Evolutionary conservation across 1,139 yeast genomes (phyloP), one percentile per base, ranked within the genome.

Genomic region (Suhomyces taliae): DNA sequence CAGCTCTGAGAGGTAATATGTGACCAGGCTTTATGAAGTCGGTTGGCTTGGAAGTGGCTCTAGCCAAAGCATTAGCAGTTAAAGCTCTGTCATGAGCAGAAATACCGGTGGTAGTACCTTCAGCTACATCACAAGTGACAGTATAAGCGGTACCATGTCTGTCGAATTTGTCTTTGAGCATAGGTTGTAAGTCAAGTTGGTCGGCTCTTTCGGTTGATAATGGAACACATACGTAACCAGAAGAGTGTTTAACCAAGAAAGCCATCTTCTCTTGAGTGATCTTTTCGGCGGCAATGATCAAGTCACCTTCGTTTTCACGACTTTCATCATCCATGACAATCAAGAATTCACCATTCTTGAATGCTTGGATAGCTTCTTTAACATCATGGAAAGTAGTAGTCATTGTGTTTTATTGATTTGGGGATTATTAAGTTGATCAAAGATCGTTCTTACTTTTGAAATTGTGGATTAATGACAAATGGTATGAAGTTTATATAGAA

Each of bases 121-220:
- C 79, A 34, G 77, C 82, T 55, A 74, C 83, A 66, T 95, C 99
- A 49, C 90, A 89, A 2, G 98, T 89, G 42, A 93, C 83, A 1
- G 99, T 93, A 69, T 93, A 95, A 3, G 98, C 98, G 7, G 99
- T 95, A 11, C 96, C 96, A 61, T 93, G 97, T 65, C 96, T 83
- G 64, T 95, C 99, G 8, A 87, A 78, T 55, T 66, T 64, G 52
- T 78, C 66, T 14, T 77, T 70, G 47, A 84, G 69, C 96, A 95
- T 87, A 44, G 89, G 79, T 35, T 91, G 96, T 51, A 95, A 78
- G 37, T 86, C 86, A 46, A 93, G 77, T 43, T 76, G 66, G 63
- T 91, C 95, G 4, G 98, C 98, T 51, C 88, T 74, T 52, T 79
- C 83, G 41, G 81, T 81, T 33, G 90, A 76, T 59, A 93, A 70